Conservation (phyloP, 768 basidiomycete species). For the Gyrodon lividus region DNA sequence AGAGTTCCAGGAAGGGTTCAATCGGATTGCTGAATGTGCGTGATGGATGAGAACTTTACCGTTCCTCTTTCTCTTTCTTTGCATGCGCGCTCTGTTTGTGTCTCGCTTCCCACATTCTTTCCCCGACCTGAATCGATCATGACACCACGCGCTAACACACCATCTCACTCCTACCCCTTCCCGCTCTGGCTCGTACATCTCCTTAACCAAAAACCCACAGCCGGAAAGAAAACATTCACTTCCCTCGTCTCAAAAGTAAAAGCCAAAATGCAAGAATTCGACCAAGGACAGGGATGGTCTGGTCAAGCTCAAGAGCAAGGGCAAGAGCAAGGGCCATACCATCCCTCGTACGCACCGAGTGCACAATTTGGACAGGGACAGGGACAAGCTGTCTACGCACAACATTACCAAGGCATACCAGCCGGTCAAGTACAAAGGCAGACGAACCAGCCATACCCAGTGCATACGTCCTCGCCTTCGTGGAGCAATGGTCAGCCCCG, state of each 20-base stretch:
- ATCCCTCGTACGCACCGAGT: neutral
- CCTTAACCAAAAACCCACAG: constrained; percentile 33
- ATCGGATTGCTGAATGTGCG: constrained; percentile 76
- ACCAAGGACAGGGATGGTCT: constrained; percentile 40
- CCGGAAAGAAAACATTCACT: constrained; percentile 77
- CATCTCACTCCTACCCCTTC: neutral
- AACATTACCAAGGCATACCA: constrained; percentile 1
- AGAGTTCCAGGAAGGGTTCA: constrained; percentile 75
- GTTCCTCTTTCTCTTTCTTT: neutral
- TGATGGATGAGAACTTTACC: neutral
- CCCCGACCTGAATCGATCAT: no score
- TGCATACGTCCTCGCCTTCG: constrained; percentile 1
- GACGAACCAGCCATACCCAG: constrained; percentile 5
- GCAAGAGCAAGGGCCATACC: neutral
- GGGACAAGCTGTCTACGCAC: constrained; percentile 6
- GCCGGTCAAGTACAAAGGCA: neutral
- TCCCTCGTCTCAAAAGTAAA: constrained; percentile 73
- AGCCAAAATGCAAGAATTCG: constrained; percentile 81
- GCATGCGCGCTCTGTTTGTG: neutral
- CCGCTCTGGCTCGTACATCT: no score
- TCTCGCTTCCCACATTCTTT: neutral
- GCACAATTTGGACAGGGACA: constrained; percentile 4
- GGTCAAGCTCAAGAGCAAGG: constrained; percentile 4
- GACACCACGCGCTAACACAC: no score
- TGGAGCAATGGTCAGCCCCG: constrained; percentile 12